Percentiles rank a stretch among this genome's conserved stretches.
These are phyloP conservation scores for Phellopilus nigrolimitatus DNA, from an alignment of 1,284 basidiomycete species.

Conservation along the genomic window DNA sequence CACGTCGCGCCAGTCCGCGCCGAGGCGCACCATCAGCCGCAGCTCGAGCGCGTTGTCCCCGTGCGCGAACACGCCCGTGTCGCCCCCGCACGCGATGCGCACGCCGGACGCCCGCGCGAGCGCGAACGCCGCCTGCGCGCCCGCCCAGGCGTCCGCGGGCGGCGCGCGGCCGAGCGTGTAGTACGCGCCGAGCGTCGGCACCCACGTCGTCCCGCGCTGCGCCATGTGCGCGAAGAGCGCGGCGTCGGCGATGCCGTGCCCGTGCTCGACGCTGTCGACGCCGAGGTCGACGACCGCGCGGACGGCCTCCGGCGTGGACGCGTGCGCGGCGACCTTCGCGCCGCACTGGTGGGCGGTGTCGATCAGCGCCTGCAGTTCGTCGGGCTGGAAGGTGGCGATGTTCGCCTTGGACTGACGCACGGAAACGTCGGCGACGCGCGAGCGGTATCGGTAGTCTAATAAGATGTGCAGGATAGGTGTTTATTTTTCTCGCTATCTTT, in stretches of 20 bases:
- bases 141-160: constrained; percentile 39
- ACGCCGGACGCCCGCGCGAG: constrained; percentile 39
- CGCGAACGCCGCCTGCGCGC: constrained; percentile 38
- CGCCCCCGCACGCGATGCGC: constrained; percentile 56
- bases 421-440: constrained; percentile 39
- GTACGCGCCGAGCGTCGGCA: constrained; percentile 56
- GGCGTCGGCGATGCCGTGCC: constrained; percentile 32
- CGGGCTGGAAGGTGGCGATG: constrained; percentile 40
- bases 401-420: constrained; percentile 30
- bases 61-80: constrained; percentile 60
- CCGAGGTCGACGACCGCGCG: constrained; percentile 33
- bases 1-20: constrained; percentile 48
- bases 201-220: constrained; percentile 34
- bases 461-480: too few species aligned
- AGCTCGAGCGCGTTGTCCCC: constrained; percentile 59
- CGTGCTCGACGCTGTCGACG: constrained; percentile 50
- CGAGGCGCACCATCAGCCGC: constrained; percentile 53
- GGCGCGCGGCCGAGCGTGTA: constrained; percentile 33
- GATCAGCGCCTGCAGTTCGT: constrained; percentile 50
- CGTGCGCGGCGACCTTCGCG: constrained; percentile 59
- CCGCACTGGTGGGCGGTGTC: constrained; percentile 46
- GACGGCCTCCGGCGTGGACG: constrained; percentile 38
- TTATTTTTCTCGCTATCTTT: too few species aligned
- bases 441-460: constrained; percentile 53
- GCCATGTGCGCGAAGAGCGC: constrained; percentile 15